Base-by-base conservation (phyloP, 768 basidiomycete species). In the Mrakia frigida region DNA sequence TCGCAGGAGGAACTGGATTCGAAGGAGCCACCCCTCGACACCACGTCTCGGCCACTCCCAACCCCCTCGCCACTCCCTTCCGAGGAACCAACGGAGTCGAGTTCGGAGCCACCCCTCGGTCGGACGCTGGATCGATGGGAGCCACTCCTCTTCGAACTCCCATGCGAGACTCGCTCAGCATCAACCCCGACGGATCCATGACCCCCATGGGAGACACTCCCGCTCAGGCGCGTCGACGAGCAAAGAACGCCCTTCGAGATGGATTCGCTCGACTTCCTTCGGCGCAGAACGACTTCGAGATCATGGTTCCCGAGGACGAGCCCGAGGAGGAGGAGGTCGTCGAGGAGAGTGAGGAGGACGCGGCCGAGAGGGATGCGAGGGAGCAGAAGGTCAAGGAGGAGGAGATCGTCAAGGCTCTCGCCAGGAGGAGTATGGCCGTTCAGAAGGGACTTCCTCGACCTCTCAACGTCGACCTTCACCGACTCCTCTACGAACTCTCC, bases 231-330 rank as follows among this genome's bases (percentile, higher is more conserved):
- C 37, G 82, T 84, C 21, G 86, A 86, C 74, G 88, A 90, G 87
- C 88, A 6, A 93, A 94, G 82, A 88, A 90, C 53, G 89, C 91
- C 0, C 87, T 98, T 71, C 87, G 91, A 79, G 88, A 89, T 14
- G 92, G 91, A 7, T 98, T 98, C 84, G 87, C 87, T 84, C 89
- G 83, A 77, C 86, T 99, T 23, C 97, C 97, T 0, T 90, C 89
- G 79, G 94, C 97, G 0, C 93, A 98, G 85, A 98, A 98, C 83
- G 96, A 98, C 83, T 98, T 98, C 80, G 95, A 98, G 84, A 85
- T 99, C 65, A 87, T 95, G 60, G 89, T 96, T 13, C 93, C 92
- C 3, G 92, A 93, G 25, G 92, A 93, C 72, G 91, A 88, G 16
- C 87, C 86, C 14, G 86, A 84, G 1, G 85, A 82, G 33, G 83